These are phyloP conservation scores for Penicillium sclerotiorum DNA, from an alignment of 2,329 filamentous ascomycete species.

Conservation along the genomic window DNA sequence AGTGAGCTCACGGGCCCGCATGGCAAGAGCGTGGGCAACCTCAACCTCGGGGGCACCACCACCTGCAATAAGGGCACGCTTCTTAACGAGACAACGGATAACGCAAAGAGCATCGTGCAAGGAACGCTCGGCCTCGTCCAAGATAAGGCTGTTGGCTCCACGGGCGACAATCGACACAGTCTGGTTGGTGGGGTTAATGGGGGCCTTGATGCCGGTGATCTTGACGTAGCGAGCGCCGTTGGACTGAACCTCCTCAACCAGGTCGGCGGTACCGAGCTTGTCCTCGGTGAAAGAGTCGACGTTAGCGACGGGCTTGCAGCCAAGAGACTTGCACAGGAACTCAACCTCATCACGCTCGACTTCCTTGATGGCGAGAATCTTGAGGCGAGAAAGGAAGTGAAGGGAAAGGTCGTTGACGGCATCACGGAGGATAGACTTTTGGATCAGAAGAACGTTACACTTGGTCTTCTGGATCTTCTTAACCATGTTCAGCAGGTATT, in stretches of 20 bases:
- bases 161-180: slow-evolving; percentile 94
- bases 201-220: slow-evolving; percentile 83
- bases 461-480: slow-evolving; percentile 99
- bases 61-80: slow-evolving; percentile 97
- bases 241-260: slow-evolving; percentile 88
- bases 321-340: slow-evolving; percentile 98
- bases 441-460: slow-evolving; percentile 97
- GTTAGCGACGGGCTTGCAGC: slow-evolving; percentile 98
- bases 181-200: slow-evolving; percentile 61
- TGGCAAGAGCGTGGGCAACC: slow-evolving; percentile 82
- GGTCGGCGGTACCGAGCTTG: slow-evolving; percentile 90
- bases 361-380: slow-evolving; percentile 94
- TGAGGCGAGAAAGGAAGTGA: slow-evolving; percentile 96
- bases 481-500: slow-evolving; percentile 96
- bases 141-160: slow-evolving; percentile 88
- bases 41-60: slow-evolving; percentile 96
- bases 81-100: slow-evolving; percentile 96
- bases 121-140: slow-evolving; percentile 95
- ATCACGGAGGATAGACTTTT: slow-evolving; percentile 97
- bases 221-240: slow-evolving; percentile 92
- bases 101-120: slow-evolving; percentile 98
- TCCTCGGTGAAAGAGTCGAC: slow-evolving; percentile 98
- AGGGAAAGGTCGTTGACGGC: slow-evolving; percentile 97
- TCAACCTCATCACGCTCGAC: slow-evolving; percentile 98
- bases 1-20: slow-evolving; percentile 77